Evolutionary conservation across 495 filamentous ascomycete species (phyloP).

Genomic region (Cetradonia linearis): DNA sequence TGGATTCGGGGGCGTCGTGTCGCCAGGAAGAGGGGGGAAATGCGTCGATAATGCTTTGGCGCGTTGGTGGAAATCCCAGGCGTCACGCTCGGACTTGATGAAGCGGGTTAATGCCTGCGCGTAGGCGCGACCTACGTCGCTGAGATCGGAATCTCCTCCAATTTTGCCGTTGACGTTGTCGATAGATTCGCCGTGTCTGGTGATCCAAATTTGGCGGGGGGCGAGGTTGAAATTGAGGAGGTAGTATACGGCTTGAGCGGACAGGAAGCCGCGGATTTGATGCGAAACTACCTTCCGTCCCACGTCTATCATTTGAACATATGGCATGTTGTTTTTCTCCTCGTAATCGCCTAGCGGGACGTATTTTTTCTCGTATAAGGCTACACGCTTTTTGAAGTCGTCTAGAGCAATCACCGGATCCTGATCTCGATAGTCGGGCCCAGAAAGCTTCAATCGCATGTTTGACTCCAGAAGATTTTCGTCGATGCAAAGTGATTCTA

Average conservation of each 20-base stretch:
- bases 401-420: constrained; percentile 72
- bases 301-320: constrained; percentile 96
- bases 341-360: constrained; percentile 85
- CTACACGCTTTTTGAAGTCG: constrained; percentile 91
- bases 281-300: constrained; percentile 86
- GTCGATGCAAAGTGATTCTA: constrained; percentile 88
- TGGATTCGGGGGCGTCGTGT: constrained; percentile 89
- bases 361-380: constrained; percentile 86
- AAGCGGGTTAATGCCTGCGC: constrained; percentile 64
- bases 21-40: constrained; percentile 77
- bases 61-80: constrained; percentile 69
- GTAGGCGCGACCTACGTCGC: constrained; percentile 61
- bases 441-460: constrained; percentile 95
- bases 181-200: constrained; percentile 74
- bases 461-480: constrained; percentile 79
- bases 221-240: constrained; percentile 93
- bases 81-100: constrained; percentile 59
- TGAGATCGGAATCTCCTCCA: constrained; percentile 76
- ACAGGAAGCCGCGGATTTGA: constrained; percentile 82
- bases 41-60: constrained; percentile 57
- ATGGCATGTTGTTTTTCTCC: constrained; percentile 78
- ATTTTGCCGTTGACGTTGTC: constrained; percentile 75
- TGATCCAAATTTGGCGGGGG: constrained; percentile 95
- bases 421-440: constrained; percentile 89
- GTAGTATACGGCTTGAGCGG: constrained; percentile 83